A percentile compares a stretch with the other conserved stretches of the same genome.
These are phyloP conservation scores for Phytophthora fragariae DNA, from an alignment of 352 stramenopile genomes.

Conservation along the genomic window DNA sequence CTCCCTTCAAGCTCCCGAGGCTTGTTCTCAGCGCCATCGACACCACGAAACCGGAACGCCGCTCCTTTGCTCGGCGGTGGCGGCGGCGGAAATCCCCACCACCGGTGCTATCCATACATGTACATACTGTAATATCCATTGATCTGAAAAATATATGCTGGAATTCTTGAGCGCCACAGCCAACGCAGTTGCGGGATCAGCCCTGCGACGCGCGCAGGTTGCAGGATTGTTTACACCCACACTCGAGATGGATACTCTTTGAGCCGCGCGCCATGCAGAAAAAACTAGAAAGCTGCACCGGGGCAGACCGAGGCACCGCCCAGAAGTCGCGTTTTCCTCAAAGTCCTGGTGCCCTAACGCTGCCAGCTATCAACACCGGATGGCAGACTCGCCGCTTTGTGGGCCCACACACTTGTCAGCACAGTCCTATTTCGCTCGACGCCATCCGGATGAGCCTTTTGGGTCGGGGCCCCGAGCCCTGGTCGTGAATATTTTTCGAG, in stretches of 20 bases:
- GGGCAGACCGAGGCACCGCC: not conserved
- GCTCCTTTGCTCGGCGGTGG: constrained; percentile 6
- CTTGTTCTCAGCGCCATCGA: constrained; percentile 24
- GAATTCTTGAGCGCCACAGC: not conserved
- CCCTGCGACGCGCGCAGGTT: not conserved
- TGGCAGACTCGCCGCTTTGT: constrained; percentile 12
- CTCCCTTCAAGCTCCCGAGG: not conserved
- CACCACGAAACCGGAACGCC: constrained; percentile 5
- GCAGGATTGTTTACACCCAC: not conserved
- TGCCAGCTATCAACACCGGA: constrained; percentile 15
- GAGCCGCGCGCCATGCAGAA: not conserved
- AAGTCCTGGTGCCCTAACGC: constrained; percentile 18
- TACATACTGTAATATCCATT: not conserved
- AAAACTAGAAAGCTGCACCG: not conserved
- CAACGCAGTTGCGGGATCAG: not conserved
- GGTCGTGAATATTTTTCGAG: constrained; percentile 3
- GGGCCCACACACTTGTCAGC: not conserved
- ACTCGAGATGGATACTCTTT: not conserved
- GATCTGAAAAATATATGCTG: not conserved
- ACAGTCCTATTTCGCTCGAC: constrained; percentile 22
- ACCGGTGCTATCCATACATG: not conserved
- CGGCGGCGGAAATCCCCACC: no score
- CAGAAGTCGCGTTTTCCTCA: not conserved
- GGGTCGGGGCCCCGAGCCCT: not conserved
- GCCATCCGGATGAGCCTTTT: constrained; percentile 21